Percentiles rank a stretch among this genome's conserved stretches.
phyloP scores from a whole-genome alignment of 1,284 basidiomycete genomes.

The Hypsizygus ulmarius region DNA sequence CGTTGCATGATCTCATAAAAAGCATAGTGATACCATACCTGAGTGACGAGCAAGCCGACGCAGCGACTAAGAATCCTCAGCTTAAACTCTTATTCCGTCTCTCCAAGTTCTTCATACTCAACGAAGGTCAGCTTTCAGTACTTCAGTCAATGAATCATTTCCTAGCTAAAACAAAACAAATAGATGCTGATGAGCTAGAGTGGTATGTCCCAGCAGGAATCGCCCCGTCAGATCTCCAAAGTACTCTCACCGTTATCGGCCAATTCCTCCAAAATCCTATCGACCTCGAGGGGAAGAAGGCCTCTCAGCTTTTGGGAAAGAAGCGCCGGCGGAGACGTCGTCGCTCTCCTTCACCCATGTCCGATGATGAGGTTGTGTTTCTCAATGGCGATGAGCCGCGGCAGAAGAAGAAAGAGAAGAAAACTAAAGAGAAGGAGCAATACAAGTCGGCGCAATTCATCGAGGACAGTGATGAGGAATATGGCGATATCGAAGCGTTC shows the following conservation, averaged over 20 bases:
- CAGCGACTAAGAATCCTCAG: constrained; percentile 72
- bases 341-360: constrained; percentile 44
- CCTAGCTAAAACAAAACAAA: constrained; percentile 11
- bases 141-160: constrained; percentile 1
- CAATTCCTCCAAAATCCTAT: constrained; percentile 75
- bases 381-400: constrained; percentile 46
- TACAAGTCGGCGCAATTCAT: constrained; percentile 92
- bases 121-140: constrained; percentile 49
- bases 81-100: constrained; percentile 83
- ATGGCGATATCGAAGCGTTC: constrained; percentile 74
- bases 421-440: constrained; percentile 67
- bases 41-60: constrained; percentile 70
- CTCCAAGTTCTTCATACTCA: constrained; percentile 58
- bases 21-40: constrained; percentile 69
- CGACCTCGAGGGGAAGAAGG: constrained; percentile 72
- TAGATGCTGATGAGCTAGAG: constrained; percentile 69
- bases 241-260: constrained; percentile 67
- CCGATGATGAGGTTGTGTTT: constrained; percentile 38
- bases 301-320: constrained; percentile 62
- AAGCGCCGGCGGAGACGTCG: constrained; percentile 52
- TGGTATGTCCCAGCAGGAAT: constrained; percentile 79
- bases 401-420: constrained; percentile 49
- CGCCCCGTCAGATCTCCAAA: constrained; percentile 59
- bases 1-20: background rate
- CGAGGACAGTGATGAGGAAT: constrained; percentile 83